Base-by-base conservation (phyloP, 768 basidiomycete species). In the Astraeus odoratus region DNA sequence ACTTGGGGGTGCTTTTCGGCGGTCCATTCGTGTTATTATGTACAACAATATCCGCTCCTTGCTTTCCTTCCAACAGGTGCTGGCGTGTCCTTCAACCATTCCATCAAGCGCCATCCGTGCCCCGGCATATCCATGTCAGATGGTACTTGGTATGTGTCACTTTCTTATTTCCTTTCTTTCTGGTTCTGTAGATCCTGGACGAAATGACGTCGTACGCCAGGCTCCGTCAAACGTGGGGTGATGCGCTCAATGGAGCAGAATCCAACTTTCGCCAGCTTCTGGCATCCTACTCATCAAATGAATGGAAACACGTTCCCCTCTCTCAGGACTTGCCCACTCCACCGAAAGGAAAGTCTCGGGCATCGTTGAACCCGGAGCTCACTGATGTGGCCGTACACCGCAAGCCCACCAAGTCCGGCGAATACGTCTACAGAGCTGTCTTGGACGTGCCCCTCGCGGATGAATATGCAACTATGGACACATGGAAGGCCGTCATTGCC, bases 181-280 rank as follows among this genome's bases (percentile, higher is more conserved):
- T 8, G 13, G 8, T 1, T 3, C 18, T 27, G 39, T n/a, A 15
- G 26, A 12, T 16, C 15, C 12, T 38, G 23, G 26, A 18, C 20
- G 23, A n/a, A n/a, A 29, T 44, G 36, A 19, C 38, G 12, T 40
- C 8, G 6, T 26, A 16, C 16, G 9, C 35, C 49, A 92, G 91
- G 51, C 73, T 93, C 51, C 82, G 82, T 55, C 80, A 89, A 63
- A 80, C 86, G 33, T 94, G 91, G 90, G 78, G 81, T 51, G 67
- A 74, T 48, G 81, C 91, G 13, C 72, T 95, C 46, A 75, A 72
- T 54, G 73, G 76, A 48, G 88, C 91, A 42, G 84, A 92, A 55
- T 65, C 75, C 38, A 79, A 81, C 57, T 92, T 93, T 67, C 76
- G 84, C 49, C 79, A 82, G 47, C 73, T 93, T 8, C 73, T 95